phyloP scores from a whole-genome alignment of 2,329 filamentous ascomycete genomes.

The Didymella keratinophila region DNA sequence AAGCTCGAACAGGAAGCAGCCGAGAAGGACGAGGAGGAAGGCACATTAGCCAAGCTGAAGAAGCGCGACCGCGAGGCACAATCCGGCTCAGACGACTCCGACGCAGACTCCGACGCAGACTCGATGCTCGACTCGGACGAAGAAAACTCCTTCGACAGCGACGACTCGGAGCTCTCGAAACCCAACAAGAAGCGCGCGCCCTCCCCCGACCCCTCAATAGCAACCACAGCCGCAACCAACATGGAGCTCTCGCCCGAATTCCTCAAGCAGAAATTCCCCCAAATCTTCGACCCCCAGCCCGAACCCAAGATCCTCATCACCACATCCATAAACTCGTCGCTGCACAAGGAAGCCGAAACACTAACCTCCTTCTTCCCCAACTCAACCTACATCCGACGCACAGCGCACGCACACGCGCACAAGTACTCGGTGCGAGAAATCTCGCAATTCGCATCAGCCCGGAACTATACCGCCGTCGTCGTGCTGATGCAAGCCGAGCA shows the following conservation, averaged over 20 bases:
- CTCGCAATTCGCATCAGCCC: conserved; percentile 79
- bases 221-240: conserved; percentile 64
- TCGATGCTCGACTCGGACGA: conserved; percentile 51
- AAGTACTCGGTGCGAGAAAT: conserved; percentile 95
- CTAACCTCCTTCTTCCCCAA: conserved; percentile 85
- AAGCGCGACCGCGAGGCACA: conserved; percentile 34
- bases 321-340: conserved; percentile 84
- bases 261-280: conserved; percentile 66
- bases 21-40: conserved; percentile 37
- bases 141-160: conserved; percentile 26
- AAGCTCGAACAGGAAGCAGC: conserved; percentile 53
- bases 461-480: conserved; percentile 83
- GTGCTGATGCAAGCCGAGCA: conserved; percentile 80
- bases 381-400: conserved; percentile 81
- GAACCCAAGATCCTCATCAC: conserved; percentile 89
- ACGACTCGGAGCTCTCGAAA: conserved; percentile 34
- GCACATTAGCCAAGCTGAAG: conserved; percentile 44
- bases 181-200: conserved; percentile 57
- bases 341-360: conserved; percentile 82
- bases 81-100: conserved; percentile 25
- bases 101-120: conserved; percentile 52
- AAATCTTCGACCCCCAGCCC: conserved; percentile 64
- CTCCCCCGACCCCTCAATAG: conserved; percentile 54
- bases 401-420: conserved; percentile 81
- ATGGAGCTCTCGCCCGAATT: conserved; percentile 67